phyloP scores from a whole-genome alignment of 257 asterid species.

The Nicotiana benthamiana region DNA sequence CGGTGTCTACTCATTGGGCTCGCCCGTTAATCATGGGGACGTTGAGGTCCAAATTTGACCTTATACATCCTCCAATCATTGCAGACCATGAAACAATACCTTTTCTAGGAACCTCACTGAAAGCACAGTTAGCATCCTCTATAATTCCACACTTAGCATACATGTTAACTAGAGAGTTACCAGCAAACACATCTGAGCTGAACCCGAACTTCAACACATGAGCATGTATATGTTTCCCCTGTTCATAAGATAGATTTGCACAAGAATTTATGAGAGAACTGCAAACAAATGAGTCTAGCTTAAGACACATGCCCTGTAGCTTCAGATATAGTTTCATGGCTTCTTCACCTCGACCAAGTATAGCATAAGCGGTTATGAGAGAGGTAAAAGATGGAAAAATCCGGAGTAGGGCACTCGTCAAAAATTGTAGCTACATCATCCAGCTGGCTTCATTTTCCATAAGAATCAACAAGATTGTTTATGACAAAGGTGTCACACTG shows the following conservation, averaged over 20 bases:
- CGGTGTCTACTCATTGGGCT: no score
- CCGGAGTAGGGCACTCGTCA: constrained; percentile 7
- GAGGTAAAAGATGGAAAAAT: constrained; percentile 8
- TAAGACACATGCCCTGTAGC: background rate
- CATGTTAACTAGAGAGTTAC: constrained; percentile 14
- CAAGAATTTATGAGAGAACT: constrained; percentile 11
- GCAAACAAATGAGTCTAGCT: constrained; percentile 10
- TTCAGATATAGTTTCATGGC: constrained; percentile 2
- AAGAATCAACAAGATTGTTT: constrained; percentile 9
- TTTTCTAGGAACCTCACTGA: constrained; percentile 7
- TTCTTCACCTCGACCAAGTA: constrained; percentile 11
- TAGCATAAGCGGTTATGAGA: constrained; percentile 7
- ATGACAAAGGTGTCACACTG: background rate
- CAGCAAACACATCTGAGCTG: constrained; percentile 6
- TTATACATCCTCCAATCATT: constrained; percentile 11
- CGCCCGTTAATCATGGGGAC: no score
- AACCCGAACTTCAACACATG: constrained; percentile 11
- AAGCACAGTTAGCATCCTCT: constrained; percentile 9
- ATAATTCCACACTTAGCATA: constrained; percentile 10
- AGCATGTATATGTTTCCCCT: constrained; percentile 10
- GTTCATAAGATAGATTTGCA: constrained; percentile 10
- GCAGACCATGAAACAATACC: constrained; percentile 9
- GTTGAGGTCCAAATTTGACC: no score
- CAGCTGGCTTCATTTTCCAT: constrained; percentile 7
- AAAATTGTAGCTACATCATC: constrained; percentile 2